Percentiles rank a stretch among this genome's conserved stretches.
phyloP scores from a whole-genome alignment of 2,329 filamentous ascomycete genomes.

The Hymenoscyphus fructigenus region DNA sequence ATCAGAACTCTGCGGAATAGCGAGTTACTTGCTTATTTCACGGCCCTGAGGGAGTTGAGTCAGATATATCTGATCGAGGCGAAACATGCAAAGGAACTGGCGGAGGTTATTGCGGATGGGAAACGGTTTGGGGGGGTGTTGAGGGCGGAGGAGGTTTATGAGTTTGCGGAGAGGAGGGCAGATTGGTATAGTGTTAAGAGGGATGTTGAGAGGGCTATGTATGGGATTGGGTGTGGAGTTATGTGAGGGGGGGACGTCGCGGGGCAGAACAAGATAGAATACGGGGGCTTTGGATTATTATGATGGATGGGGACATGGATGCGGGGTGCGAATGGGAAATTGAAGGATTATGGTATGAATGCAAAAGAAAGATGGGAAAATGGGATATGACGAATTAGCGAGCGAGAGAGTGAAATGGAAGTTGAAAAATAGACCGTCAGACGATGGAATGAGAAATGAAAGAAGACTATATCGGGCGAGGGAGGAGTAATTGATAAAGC shows the following conservation, averaged over 20 bases:
- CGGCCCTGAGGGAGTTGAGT: conserved; percentile 83
- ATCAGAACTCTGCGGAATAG: conserved; percentile 78
- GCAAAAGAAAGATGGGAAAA: neutral
- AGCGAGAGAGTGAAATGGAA: no score
- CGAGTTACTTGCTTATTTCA: conserved; percentile 86
- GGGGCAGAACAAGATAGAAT: no score
- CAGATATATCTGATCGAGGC: conserved; percentile 94
- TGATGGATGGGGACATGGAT: neutral
- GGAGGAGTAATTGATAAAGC: no score
- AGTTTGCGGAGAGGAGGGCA: conserved; percentile 89
- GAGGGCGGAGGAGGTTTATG: conserved; percentile 92
- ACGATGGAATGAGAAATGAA: no score
- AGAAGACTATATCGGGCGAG: no score
- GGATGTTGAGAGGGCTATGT: conserved; percentile 94
- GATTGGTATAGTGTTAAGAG: conserved; percentile 93
- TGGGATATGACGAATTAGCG: neutral
- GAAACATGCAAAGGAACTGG: conserved; percentile 88
- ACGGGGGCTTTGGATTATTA: conserved; percentile 2
- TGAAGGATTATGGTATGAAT: neutral
- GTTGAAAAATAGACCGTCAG: no score
- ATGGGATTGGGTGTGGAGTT: conserved; percentile 81
- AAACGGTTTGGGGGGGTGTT: conserved; percentile 92
- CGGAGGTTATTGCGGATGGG: conserved; percentile 87
- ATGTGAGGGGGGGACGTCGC: conserved; percentile 74
- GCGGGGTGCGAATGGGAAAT: neutral